phyloP scores from a whole-genome alignment of 2,329 filamentous ascomycete species.

The Aspergillus puulaauensis region DNA sequence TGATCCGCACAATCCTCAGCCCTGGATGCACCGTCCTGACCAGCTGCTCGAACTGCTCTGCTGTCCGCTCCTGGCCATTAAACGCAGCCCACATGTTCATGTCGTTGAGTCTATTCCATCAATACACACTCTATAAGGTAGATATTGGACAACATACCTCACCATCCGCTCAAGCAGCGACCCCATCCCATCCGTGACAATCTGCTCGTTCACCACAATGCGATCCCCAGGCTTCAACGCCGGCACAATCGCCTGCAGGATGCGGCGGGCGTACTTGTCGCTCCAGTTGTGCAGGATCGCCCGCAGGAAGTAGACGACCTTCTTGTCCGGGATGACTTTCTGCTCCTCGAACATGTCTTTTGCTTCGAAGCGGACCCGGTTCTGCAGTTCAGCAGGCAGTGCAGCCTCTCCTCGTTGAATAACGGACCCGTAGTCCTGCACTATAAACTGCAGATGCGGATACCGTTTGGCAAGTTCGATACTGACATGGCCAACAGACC shows the following conservation, averaged over 20 bases:
- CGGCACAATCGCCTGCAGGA: background rate
- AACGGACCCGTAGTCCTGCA: background rate
- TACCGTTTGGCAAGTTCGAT: background rate
- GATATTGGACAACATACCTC: too few species aligned
- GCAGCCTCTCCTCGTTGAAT: background rate
- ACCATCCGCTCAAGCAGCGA: too few species aligned
- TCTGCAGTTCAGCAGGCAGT: background rate
- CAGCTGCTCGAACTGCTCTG: too few species aligned
- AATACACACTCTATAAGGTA: accelerated
- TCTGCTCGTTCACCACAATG: background rate
- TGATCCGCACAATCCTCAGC: too few species aligned
- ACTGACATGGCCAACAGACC: background rate
- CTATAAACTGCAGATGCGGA: background rate
- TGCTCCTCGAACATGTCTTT: background rate
- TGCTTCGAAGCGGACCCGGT: background rate
- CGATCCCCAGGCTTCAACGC: background rate
- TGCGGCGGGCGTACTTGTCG: background rate
- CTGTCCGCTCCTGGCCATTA: too few species aligned
- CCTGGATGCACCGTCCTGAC: too few species aligned
- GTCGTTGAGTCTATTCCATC: too few species aligned
- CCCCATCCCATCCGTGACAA: background rate
- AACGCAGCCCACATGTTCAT: too few species aligned
- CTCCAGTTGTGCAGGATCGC: background rate
- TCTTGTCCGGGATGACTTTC: background rate
- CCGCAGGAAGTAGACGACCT: background rate